phyloP scores from a whole-genome alignment of 2,329 filamentous ascomycete species.

The Mariannaea elegans region DNA sequence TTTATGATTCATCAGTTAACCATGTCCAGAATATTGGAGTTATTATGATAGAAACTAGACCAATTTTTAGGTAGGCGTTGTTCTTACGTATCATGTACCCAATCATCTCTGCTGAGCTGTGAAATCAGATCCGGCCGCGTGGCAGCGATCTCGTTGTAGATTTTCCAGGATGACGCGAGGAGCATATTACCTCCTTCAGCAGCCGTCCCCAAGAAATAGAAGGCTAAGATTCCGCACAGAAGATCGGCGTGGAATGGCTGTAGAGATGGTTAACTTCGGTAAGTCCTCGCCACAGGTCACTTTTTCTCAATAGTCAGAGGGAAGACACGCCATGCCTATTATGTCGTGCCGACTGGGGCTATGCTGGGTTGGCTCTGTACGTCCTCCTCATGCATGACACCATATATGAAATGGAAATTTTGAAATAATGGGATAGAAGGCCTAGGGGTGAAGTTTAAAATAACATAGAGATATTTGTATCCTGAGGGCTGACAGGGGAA shows the following conservation, averaged over 20 bases:
- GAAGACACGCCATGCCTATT: no score
- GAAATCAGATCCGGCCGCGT: not conserved
- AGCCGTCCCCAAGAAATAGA: conserved; percentile 58
- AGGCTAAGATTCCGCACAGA: conserved; percentile 63
- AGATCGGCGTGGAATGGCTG: not conserved
- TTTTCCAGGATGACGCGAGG: not conserved
- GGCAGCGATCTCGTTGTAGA: not conserved
- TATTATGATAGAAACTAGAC: conserved; percentile 43
- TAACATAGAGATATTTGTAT: no score
- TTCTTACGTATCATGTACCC: not conserved
- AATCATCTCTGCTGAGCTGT: conserved; percentile 40
- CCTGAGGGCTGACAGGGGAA: no score
- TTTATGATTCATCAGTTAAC: not conserved
- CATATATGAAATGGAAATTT: no score
- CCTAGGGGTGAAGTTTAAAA: no score
- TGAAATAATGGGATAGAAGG: no score
- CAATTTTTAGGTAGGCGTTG: no score
- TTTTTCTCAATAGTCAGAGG: no score
- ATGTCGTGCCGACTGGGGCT: no score
- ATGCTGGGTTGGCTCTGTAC: no score
- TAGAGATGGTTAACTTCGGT: not conserved
- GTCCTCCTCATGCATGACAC: no score
- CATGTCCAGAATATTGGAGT: not conserved
- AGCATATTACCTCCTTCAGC: not conserved
- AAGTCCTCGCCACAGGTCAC: no score